Base-by-base conservation (phyloP, 495 filamentous ascomycete genomes). In the Podospora conica region DNA sequence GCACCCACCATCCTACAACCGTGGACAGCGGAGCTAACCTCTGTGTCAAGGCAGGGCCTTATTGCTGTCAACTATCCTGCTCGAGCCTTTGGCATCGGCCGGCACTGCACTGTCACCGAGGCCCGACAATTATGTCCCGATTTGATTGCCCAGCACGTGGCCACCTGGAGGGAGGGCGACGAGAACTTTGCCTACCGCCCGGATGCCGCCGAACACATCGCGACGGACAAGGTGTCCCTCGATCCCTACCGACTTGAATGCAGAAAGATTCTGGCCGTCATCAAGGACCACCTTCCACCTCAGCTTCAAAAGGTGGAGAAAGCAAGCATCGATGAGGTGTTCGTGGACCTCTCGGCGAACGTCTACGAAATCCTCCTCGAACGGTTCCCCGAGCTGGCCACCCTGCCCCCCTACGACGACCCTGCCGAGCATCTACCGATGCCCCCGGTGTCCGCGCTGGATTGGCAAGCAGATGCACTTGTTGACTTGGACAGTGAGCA, bases 11-110 rank as follows among this genome's bases (percentile, higher is more conserved):
- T 33, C 21, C 22, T 58, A 60, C 24, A 28, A 12, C 6, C 21
- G 8, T 55, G n/a, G 9, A 28, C 59, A 67, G 58, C 24, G 57
- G 54, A 27, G 9, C 56, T 57, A 27, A 58, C 24, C 18, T 15
- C 28, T 11, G 25, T n/a, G 48, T 55, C 4, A 60, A 85, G 84
- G 83, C 79, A 84, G 76, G 93, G 90, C 18, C 83, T 98, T 20
- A 98, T 98, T 63, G 95, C 95, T 7, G 87, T 98, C 73, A 98
- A 98, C 75, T 98, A 98, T 72, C 89, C 95, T 1, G 92, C 95
- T 10, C 86, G 95, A 18, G 81, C 82, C 0, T 95, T 85, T 67
- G 92, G 91, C 9, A 87, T 98, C 33, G 88, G 80, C 53, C 79
- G 94, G 24, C 89, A 91, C 76, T 80, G 93, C 56, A 88, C 85